phyloP scores from a whole-genome alignment of 148 eudicot genomes.

The Tetragonia tetragonoides region DNA sequence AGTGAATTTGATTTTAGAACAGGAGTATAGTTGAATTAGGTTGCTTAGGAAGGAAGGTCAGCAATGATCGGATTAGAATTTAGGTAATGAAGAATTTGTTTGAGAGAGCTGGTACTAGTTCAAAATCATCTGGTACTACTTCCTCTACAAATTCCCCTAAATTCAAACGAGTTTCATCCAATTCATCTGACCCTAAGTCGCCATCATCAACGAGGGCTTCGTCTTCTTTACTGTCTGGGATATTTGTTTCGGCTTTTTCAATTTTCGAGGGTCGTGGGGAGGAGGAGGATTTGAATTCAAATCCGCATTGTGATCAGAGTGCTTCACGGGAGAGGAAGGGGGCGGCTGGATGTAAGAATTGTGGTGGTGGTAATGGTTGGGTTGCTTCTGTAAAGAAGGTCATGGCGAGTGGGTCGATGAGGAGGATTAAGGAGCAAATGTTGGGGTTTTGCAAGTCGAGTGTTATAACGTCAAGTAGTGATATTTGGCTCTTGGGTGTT shows the following conservation, averaged over 20 bases:
- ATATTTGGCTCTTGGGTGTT: constrained; percentile 89
- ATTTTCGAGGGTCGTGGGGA: constrained; percentile 46
- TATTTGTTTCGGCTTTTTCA: constrained; percentile 54
- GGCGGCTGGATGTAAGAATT: constrained; percentile 13
- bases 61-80: constrained; percentile 21
- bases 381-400: constrained; percentile 66
- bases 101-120: constrained; percentile 37
- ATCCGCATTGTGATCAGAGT: neutral
- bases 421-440: constrained; percentile 72
- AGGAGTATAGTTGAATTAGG: constrained; percentile 12
- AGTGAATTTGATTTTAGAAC: neutral
- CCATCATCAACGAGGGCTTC: constrained; percentile 29
- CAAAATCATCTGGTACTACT: constrained; percentile 32
- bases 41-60: constrained; percentile 6
- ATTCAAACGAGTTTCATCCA: constrained; percentile 37
- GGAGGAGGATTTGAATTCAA: constrained; percentile 22
- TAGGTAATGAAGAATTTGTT: constrained; percentile 72
- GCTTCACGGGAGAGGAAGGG: constrained; percentile 41
- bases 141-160: constrained; percentile 39
- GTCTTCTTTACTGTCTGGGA: constrained; percentile 41
- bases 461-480: constrained; percentile 54
- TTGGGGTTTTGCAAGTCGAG: constrained; percentile 55
- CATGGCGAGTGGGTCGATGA: constrained; percentile 74
- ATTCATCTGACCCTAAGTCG: constrained; percentile 39
- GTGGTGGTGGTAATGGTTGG: constrained; percentile 55